Percentiles rank a stretch among this genome's conserved stretches.
Evolutionary conservation across 176 grass and related monocot genomes (phyloP).

Genomic region (Oryza brachyantha): DNA sequence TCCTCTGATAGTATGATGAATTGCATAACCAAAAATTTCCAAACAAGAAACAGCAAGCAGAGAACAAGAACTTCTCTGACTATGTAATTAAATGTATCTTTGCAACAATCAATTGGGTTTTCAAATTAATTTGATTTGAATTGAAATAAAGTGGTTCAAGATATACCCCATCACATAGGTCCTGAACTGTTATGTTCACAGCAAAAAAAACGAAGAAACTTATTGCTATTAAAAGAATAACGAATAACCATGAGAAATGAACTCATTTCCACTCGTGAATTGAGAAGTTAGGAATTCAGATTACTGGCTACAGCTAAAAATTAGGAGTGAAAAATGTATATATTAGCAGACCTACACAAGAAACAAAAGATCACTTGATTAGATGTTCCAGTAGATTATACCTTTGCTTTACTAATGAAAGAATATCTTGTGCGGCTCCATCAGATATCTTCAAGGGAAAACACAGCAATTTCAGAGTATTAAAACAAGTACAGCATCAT

Average conservation of each 20-base stretch:
- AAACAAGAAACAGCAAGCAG: background rate
- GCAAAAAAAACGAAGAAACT: background rate
- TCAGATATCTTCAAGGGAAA: slow-evolving; percentile 68
- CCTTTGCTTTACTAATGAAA: slow-evolving; percentile 89
- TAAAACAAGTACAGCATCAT: slow-evolving; percentile 15
- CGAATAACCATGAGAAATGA: background rate
- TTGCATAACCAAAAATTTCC: background rate
- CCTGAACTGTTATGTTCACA: background rate
- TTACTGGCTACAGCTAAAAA: background rate
- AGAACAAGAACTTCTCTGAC: slow-evolving; percentile 6
- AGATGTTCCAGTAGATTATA: slow-evolving; percentile 29
- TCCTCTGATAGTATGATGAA: background rate
- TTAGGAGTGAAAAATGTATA: slow-evolving; percentile 16
- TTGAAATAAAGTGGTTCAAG: background rate
- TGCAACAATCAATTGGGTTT: background rate
- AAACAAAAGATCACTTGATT: slow-evolving; percentile 1
- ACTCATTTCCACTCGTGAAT: slow-evolving; percentile 10
- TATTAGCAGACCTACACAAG: slow-evolving; percentile 9
- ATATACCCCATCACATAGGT: slow-evolving; percentile 16
- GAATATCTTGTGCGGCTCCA: slow-evolving; percentile 75
- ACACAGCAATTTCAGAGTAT: slow-evolving; percentile 16
- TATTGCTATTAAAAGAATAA: background rate
- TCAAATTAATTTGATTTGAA: background rate
- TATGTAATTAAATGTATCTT: slow-evolving; percentile 25
- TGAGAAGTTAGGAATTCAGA: background rate